Percentiles rank a stretch among this genome's conserved stretches.
phyloP scores from a whole-genome alignment of 495 filamentous ascomycete species.

The Hypoxylon fragiforme region DNA sequence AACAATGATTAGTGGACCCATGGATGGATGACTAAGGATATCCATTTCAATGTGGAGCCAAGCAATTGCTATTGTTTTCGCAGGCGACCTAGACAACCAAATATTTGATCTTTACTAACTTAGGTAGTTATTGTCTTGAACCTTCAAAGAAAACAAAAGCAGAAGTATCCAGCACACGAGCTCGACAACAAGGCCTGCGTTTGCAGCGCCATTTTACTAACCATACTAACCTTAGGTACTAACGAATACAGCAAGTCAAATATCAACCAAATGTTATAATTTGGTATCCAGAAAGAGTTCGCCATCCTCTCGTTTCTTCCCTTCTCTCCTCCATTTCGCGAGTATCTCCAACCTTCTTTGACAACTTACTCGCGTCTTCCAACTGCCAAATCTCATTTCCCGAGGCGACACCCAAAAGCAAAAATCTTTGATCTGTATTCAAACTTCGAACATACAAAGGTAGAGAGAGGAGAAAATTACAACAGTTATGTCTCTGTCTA shows the following conservation, averaged over 20 bases:
- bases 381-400: conserved; percentile 3
- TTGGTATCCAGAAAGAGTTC: not conserved
- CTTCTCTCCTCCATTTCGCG: not conserved
- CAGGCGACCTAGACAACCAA: not conserved
- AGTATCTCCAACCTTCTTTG: not conserved
- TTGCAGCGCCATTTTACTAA: conserved; percentile 8
- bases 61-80: too few species aligned
- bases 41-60: conserved; percentile 11
- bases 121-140: too few species aligned
- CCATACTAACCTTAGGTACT: conserved; percentile 27
- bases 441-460: too few species aligned
- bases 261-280: conserved; percentile 9
- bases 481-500: conserved; percentile 26
- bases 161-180: conserved; percentile 17
- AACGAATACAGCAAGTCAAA: conserved; percentile 14
- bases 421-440: too few species aligned
- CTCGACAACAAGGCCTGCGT: conserved; percentile 25
- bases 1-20: not conserved
- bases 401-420: too few species aligned
- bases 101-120: too few species aligned
- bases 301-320: not conserved
- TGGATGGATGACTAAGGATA: not conserved
- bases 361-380: conserved; percentile 8
- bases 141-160: conserved; percentile 28
- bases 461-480: not conserved